Base-by-base conservation (phyloP, 2,329 filamentous ascomycete genomes). In the Pseudogymnoascus pannorum region DNA sequence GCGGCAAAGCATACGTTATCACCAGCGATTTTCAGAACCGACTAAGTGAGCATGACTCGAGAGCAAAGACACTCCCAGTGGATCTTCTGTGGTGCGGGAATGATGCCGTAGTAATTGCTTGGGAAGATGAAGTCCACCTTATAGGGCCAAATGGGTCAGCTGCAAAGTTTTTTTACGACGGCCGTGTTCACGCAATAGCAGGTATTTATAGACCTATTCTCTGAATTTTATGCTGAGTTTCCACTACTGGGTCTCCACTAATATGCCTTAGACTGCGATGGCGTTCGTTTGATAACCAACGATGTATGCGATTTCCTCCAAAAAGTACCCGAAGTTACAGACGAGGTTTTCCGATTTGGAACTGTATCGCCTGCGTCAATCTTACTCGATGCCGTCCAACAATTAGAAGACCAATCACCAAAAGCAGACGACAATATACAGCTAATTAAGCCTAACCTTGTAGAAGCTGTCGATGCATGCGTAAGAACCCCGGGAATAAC, bases 391-490 rank as follows among this genome's bases (percentile, higher is more conserved):
- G 94, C 94, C 0, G 88, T 96, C 2, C 89, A 92, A 60, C 88
- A 97, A 69, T 80, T 99, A 3, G 93, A 97, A 68, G 86, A 90
- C 65, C 92, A 96, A 71, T 97, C 93, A 0, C 93, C 94, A 1
- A 97, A 97, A 74, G 94, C 94, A 6, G 94, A 99, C 69, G 94
- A 99, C 69, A 93, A 97, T 66, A 97, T 99, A 61, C 94, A 97
- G 71, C 83, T 96, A 2, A 99, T 99, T 68, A 84, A 91, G 44
- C 81, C 89, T 0, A 92, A 88, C 68, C 82, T 99, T 2, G 91
- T 91, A 2, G 92, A 97, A 72, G 94, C 94, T 2, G 93, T 99
- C 0, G 92, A 97, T 73, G 89, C 87, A 0, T 99, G 94, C 72
- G 89, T 73, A 69, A 60, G 67, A 64, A 12, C 51, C 33, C 4